A percentile compares a stretch with the other conserved stretches of the same genome.
Conservation (phyloP, 768 basidiomycete genomes). For the Coprinopsis strossmayeri region DNA sequence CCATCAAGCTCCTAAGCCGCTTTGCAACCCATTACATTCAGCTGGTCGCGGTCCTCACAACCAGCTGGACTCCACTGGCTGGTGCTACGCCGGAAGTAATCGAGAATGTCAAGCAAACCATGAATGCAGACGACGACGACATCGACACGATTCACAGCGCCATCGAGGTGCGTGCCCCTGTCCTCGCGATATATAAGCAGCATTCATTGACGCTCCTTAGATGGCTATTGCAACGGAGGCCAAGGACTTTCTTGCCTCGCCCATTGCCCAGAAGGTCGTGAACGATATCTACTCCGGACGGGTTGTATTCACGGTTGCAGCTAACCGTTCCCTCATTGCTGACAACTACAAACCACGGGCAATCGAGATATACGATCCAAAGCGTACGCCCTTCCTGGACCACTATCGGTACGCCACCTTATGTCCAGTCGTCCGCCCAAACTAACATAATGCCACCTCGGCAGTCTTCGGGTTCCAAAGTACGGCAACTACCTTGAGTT, state of each 20-base stretch:
- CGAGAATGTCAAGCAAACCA: conserved; percentile 51
- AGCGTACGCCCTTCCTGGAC: conserved; percentile 66
- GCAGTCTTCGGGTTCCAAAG: conserved; percentile 72
- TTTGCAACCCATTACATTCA: conserved; percentile 75
- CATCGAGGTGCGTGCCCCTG: conserved; percentile 62
- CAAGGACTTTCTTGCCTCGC: conserved; percentile 77
- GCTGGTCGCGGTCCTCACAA: conserved; percentile 72
- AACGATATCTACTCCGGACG: conserved; percentile 83
- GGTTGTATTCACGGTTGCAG: conserved; percentile 57
- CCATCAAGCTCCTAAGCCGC: conserved; percentile 75
- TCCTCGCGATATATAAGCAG: neutral
- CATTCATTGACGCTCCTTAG: conserved; percentile 27
- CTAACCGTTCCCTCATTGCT: conserved; percentile 69
- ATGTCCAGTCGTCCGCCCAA: neutral
- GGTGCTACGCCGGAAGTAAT: conserved; percentile 66
- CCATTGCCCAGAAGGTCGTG: conserved; percentile 82
- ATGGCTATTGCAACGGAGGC: conserved; percentile 85
- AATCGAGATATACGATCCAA: conserved; percentile 66
- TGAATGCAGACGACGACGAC: conserved; percentile 56
- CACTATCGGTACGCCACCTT: conserved; percentile 57
- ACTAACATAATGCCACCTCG: conserved; percentile 4
- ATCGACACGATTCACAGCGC: conserved; percentile 72
- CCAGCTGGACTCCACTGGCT: conserved; percentile 78
- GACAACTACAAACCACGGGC: conserved; percentile 84
- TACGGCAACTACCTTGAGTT: conserved; percentile 78